Evolutionary conservation across 306 rosid genomes (phyloP), one percentile per base, ranked within the genome.

Genomic region (Lathyrus aphaca): DNA sequence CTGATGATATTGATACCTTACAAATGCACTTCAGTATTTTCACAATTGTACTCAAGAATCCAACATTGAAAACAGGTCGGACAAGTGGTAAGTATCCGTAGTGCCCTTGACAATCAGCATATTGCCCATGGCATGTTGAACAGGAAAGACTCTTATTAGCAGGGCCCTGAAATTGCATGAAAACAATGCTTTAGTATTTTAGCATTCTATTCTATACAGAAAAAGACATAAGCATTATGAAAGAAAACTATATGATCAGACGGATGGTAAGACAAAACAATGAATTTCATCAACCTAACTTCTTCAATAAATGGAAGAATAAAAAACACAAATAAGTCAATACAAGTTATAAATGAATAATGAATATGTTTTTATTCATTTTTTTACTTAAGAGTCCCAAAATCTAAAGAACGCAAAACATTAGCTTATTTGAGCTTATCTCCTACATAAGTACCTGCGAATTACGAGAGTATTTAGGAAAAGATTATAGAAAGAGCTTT

Each of bases 1-100:
- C 18, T 11, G 42, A 64, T 53, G 8, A 70, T 32, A 60, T 39
- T 5, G 39, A 63, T 82, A 94, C 98, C 98, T 94, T 90, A 69
- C 98, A 94, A 68, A 90, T 86, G 82, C 96, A 94, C 89, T 94
- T 94, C 64, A 94, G 78, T 75, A 84, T 80, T 68, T 86, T 89
- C 68, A 90, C 68, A 46, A 87, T 80, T 18, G 74, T 60, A 78
- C 64, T 54, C 19, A 86, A 74, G 72, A 76, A 94, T 67, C 96
- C 98, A 59, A 85, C 86, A 50, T 94, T 86, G 74, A 62, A 87
- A 65, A 94, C 96, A 25, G 98, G 98, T 44, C 81, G 87, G 44
- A 85, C 86, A 27, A 90, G 96, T 61, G 60, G 67, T 58, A 90
- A 42, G 79, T 81, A 90, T 73, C 97, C 97, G 9, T 71, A 94